Evolutionary conservation across 2,329 filamentous ascomycete genomes (phyloP).

Genomic region (Aureobasidium sp.): DNA sequence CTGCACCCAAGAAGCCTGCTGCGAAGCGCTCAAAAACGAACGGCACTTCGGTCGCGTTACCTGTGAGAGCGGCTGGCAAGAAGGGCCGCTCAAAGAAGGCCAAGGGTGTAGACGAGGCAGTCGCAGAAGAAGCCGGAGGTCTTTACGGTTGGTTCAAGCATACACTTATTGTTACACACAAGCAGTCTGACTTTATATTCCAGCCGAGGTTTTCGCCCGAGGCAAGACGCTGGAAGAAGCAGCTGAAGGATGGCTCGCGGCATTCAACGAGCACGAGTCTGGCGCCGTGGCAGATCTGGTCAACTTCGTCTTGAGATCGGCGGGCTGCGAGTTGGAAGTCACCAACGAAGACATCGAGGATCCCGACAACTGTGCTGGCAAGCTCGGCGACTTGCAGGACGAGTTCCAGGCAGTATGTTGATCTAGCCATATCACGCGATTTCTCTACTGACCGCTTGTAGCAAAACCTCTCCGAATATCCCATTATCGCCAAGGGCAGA

Average conservation of each 20-base stretch:
- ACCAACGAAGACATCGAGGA: conserved; percentile 79
- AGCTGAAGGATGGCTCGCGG: conserved; percentile 49
- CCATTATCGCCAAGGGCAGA: conserved; percentile 74
- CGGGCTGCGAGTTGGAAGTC: conserved; percentile 74
- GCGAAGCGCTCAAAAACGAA: conserved; percentile 51
- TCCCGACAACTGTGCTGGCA: conserved; percentile 73
- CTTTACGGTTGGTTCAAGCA: conserved; percentile 43
- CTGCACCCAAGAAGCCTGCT: conserved; percentile 29
- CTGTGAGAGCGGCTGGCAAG: conserved; percentile 44
- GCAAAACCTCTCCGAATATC: conserved; percentile 81
- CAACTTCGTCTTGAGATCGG: conserved; percentile 56
- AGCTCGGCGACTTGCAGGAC: conserved; percentile 75
- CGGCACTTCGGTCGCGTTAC: conserved; percentile 43
- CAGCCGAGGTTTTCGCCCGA: conserved; percentile 53
- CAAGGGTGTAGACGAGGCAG: conserved; percentile 43
- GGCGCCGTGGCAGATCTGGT: conserved; percentile 50
- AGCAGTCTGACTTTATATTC: not conserved
- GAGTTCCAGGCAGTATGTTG: conserved; percentile 67
- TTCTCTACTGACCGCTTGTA: conserved; percentile 24
- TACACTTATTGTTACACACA: conserved; percentile 4
- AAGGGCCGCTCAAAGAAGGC: conserved; percentile 42
- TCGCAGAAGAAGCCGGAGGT: conserved; percentile 45
- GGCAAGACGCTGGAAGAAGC: conserved; percentile 48
- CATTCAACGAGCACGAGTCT: conserved; percentile 48
- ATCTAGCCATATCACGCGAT: conserved; percentile 11